These are phyloP conservation scores for Gloeostereum incarnatum DNA, from an alignment of 768 basidiomycete species.

Conservation along the genomic window DNA sequence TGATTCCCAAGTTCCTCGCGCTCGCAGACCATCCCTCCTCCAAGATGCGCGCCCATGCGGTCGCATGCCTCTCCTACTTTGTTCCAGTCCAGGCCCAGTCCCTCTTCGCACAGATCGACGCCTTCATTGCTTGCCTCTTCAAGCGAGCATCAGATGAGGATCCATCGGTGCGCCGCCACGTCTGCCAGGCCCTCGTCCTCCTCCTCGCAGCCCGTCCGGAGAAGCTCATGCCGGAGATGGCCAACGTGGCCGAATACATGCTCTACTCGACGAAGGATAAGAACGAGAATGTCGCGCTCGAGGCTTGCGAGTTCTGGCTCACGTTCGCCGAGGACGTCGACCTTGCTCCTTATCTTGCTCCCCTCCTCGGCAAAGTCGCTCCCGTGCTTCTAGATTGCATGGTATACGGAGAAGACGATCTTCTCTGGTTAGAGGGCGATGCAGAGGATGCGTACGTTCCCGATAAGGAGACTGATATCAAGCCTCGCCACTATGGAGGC, in stretches of 20 bases:
- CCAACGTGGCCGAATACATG: conserved; percentile 97
- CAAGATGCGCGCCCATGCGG: conserved; percentile 89
- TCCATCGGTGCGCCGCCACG: conserved; percentile 87
- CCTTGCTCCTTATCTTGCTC: conserved; percentile 73
- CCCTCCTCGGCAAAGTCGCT: conserved; percentile 83
- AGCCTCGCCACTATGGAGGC: conserved; percentile 84
- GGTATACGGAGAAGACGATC: conserved; percentile 93
- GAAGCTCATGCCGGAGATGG: conserved; percentile 94
- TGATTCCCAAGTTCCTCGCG: conserved; percentile 91
- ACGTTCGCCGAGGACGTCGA: conserved; percentile 96
- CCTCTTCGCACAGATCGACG: conserved; percentile 85
- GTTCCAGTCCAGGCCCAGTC: conserved; percentile 82
- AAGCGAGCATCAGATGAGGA: conserved; percentile 92
- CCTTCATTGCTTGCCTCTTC: conserved; percentile 89
- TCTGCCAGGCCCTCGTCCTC: conserved; percentile 91
- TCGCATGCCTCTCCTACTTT: conserved; percentile 93
- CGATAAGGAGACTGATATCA: conserved; percentile 93
- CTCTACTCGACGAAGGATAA: conserved; percentile 96
- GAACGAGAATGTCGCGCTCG: conserved; percentile 92
- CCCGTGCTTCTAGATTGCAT: conserved; percentile 96
- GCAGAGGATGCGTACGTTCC: conserved; percentile 85
- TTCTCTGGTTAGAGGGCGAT: conserved; percentile 91
- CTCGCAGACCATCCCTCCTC: conserved; percentile 78
- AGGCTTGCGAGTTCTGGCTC: conserved; percentile 99
- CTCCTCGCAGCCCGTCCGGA: conserved; percentile 91